phyloP scores from a whole-genome alignment of 495 filamentous ascomycete species.

The Cercophora scortea region DNA sequence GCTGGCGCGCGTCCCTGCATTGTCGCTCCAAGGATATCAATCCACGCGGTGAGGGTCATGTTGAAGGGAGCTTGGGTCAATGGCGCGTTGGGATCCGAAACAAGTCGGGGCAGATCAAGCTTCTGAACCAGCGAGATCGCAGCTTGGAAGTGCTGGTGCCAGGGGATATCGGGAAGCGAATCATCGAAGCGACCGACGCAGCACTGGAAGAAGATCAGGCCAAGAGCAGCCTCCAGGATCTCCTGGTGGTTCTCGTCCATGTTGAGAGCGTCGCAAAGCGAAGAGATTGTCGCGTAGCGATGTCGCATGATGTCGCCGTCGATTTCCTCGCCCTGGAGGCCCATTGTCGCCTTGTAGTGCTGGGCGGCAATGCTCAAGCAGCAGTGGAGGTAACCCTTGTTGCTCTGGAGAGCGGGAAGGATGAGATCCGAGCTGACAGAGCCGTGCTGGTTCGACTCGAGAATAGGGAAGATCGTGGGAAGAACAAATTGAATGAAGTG shows the following conservation, averaged over 20 bases:
- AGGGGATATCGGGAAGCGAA: constrained; percentile 85
- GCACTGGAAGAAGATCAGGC: constrained; percentile 97
- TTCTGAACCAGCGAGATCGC: constrained; percentile 73
- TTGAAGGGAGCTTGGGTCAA: constrained; percentile 75
- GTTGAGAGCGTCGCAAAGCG: constrained; percentile 76
- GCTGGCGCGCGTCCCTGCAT: constrained; percentile 79
- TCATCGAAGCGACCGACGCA: constrained; percentile 83
- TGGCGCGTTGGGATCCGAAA: constrained; percentile 48
- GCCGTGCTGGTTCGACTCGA: constrained; percentile 81
- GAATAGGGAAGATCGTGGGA: constrained; percentile 80
- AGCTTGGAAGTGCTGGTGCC: constrained; percentile 94
- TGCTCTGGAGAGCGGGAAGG: constrained; percentile 75
- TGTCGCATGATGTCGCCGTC: constrained; percentile 93
- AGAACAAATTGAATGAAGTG: constrained; percentile 89
- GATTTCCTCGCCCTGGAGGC: constrained; percentile 59
- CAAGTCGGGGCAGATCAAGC: constrained; percentile 64
- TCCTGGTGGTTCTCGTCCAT: constrained; percentile 73
- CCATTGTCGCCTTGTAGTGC: constrained; percentile 74
- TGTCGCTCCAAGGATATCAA: constrained; percentile 91
- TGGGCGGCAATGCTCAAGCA: constrained; percentile 94
- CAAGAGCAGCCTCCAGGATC: constrained; percentile 88
- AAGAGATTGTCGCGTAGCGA: constrained; percentile 77
- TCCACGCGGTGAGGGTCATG: constrained; percentile 93
- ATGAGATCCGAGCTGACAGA: constrained; percentile 70
- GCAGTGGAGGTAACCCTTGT: constrained; percentile 91